Evolutionary conservation across 1,284 basidiomycete genomes (phyloP).

Genomic region (Volvariella surrecta): DNA sequence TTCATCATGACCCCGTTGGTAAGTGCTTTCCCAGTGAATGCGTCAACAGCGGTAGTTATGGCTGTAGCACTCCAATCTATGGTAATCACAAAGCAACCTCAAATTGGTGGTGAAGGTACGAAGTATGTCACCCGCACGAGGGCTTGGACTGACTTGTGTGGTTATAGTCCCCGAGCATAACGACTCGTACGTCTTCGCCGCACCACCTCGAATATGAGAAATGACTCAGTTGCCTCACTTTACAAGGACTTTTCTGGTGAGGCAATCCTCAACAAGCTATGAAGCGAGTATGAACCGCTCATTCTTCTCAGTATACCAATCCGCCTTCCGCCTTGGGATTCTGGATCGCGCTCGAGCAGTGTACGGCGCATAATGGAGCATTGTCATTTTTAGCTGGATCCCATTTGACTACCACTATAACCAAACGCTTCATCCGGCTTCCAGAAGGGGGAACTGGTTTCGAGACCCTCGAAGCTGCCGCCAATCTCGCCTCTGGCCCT

Average conservation of each 20-base stretch:
- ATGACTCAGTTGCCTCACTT: neutral
- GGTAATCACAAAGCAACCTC: conserved; percentile 88
- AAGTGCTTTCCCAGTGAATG: conserved; percentile 10
- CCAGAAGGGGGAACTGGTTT: conserved; percentile 74
- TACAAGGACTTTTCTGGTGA: conserved; percentile 64
- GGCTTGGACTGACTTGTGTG: conserved; percentile 2
- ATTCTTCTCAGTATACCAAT: conserved; percentile 66
- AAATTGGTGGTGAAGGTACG: conserved; percentile 82
- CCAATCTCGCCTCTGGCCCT: conserved; percentile 12
- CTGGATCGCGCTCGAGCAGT: conserved; percentile 92
- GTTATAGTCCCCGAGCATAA: conserved; percentile 65
- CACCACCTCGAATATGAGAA: too few relatives aligned
- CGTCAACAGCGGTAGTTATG: neutral
- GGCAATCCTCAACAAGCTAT: too few relatives aligned
- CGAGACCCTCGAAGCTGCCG: conserved; percentile 46
- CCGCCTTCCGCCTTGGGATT: conserved; percentile 90
- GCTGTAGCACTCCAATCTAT: conserved; percentile 83
- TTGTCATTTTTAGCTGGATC: conserved; percentile 91
- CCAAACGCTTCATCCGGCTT: conserved; percentile 78
- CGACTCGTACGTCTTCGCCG: conserved; percentile 61
- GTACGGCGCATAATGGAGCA: conserved; percentile 80
- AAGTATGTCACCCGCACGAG: conserved; percentile 1
- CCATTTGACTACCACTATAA: conserved; percentile 64
- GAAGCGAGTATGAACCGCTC: too few relatives aligned
- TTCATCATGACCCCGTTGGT: conserved; percentile 81